phyloP scores from a whole-genome alignment of 164 flowering plant genomes.

The Piper betle region DNA sequence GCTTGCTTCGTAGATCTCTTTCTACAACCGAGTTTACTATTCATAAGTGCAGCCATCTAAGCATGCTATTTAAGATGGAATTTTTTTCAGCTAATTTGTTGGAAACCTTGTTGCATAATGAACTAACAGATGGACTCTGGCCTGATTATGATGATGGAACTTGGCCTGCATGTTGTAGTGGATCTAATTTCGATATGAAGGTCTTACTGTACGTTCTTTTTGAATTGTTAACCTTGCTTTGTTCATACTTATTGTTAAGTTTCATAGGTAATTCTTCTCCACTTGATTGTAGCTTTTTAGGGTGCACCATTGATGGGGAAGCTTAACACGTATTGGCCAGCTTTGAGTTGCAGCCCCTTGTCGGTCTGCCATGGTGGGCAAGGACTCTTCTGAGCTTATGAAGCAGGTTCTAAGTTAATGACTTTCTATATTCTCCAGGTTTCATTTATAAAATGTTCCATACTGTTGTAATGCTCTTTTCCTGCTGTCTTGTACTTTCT shows the following conservation, averaged over 20 bases:
- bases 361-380: conserved; percentile 51
- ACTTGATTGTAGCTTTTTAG: conserved; percentile 20
- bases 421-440: neutral
- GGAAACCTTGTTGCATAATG: neutral
- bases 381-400: conserved; percentile 88
- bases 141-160: conserved; percentile 73
- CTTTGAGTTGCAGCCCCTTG: conserved; percentile 47
- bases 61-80: neutral
- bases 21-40: conserved; percentile 6
- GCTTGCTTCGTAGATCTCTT: conserved; percentile 2
- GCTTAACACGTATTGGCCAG: conserved; percentile 77
- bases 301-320: conserved; percentile 39
- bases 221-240: too few relatives aligned
- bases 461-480: conserved; percentile 20
- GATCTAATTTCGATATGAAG: conserved; percentile 38
- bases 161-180: conserved; percentile 69
- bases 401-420: conserved; percentile 31
- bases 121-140: conserved; percentile 64
- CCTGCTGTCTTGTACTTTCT: conserved; percentile 16
- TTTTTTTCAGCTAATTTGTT: neutral
- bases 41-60: conserved; percentile 6
- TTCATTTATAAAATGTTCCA: neutral
- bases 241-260: neutral
- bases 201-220: conserved; percentile 10
- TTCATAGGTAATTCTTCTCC: too few relatives aligned